Evolutionary conservation across 2,329 filamentous ascomycete genomes (phyloP), one percentile per base, ranked within the genome.

Genomic region (Xylariaceae sp.): DNA sequence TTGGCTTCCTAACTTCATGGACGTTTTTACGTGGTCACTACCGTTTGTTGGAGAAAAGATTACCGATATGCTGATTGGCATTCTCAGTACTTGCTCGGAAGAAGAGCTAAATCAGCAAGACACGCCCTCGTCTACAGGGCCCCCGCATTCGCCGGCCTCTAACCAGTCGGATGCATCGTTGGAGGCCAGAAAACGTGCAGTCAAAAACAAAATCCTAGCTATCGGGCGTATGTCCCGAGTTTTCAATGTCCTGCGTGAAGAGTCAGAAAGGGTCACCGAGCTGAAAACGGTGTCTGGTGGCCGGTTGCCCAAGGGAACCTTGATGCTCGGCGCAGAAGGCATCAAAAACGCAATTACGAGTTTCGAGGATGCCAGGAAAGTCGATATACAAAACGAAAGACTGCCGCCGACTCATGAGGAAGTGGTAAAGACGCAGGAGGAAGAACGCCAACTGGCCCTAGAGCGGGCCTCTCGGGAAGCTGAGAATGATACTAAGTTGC

Each of bases 1-100:
- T 79, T 99, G 94, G 94, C 83, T 99, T 47, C 94, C 94, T 53
- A 99, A 99, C 77, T 99, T 99, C 71, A 99, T 99, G 94, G 94
- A 99, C 68, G 94, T 99, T 60, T 99, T 99, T 71, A 99, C 94
- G n/a, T 99, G 94, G 94, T 99, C 94, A 35, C 79, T 99, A 57
- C 94, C 94, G 0, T 99, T 99, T 73, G 94, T 99, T 29, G 92
- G 94, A 59, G 94, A 99, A 74, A 99, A 99, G 81, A 91, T 99
- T 68, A 97, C 94, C 19, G 94, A 99, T 68, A 99, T 99, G 94
- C 84, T 99, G 62, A 96, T 99, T 70, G 92, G 91, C 42, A 99
- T 99, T 68, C 79, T 99, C 64, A 96, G 95, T 77, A 97, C 90
- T 19, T 97, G 91, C 77, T 96, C 94, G n/a, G 95, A 99, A 74